Evolutionary conservation across 257 asterid genomes (phyloP).

Genomic region (Solanum sejunctum): DNA sequence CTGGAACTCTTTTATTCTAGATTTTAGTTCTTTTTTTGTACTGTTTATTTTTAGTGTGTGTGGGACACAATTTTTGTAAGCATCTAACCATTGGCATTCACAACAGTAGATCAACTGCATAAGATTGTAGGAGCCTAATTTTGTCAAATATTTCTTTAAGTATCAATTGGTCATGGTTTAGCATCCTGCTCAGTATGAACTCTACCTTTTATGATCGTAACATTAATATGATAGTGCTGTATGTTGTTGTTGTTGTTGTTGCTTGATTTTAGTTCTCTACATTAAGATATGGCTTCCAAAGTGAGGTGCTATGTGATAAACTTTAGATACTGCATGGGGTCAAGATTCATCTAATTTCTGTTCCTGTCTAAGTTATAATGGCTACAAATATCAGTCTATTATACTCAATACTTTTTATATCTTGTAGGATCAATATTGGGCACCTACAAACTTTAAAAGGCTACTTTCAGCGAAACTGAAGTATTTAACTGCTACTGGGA

Average conservation of each 20-base stretch:
- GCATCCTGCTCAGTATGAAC: neutral
- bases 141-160: neutral
- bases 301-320: neutral
- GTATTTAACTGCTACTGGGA: constrained; percentile 69
- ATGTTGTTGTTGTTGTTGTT: no score
- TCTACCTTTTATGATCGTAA: neutral
- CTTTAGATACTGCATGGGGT: neutral
- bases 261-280: neutral
- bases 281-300: neutral
- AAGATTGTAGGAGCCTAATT: neutral
- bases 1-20: neutral
- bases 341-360: neutral
- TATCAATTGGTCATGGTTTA: neutral
- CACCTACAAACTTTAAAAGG: constrained; percentile 88
- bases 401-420: neutral
- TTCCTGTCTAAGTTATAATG: neutral
- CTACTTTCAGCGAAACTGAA: constrained; percentile 75
- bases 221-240: neutral
- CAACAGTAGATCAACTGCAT: neutral
- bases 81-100: neutral
- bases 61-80: neutral
- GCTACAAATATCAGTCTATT: neutral
- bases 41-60: neutral
- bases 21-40: neutral
- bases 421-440: constrained; percentile 80